Evolutionary conservation across 352 stramenopile species (phyloP), one percentile per base, ranked within the genome.

Genomic region (Phytophthora lateralis): DNA sequence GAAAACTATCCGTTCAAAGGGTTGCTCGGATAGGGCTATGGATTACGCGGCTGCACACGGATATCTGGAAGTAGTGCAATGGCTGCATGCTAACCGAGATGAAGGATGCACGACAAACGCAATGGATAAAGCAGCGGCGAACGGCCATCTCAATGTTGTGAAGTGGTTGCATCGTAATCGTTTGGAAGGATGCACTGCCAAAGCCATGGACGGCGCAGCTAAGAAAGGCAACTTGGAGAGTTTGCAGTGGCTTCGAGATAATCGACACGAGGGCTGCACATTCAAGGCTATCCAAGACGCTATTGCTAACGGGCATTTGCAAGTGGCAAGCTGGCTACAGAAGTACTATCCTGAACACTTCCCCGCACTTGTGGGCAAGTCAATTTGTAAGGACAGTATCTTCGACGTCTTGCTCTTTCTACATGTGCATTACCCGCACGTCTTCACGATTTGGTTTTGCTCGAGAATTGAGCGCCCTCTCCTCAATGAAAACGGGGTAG

Each of bases 101-200:
- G 53, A 60, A 26, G 7, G 15, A 24, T 37, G 21, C 11, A 60
- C 30, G 6, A 30, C 29, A 6, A 5, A 24, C 20, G 45, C 55
- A 11, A 63, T 63, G 35, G 55, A 56, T 43, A 26, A 29, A 15
- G 45, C 55, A 27, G 44, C 55, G n/a, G 32, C 26, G 27, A 35
- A 26, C 20, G 45, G 45, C 4, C 12, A 63, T 21, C n/a, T 62
- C 21, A 17, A 45, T 6, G 12, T 62, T 15, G 0, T 55, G 1
- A 54, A 49, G 9, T 63, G 55, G 55, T n/a, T 63, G 18, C 12
- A 32, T 10, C 10, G n/a, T 9, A 55, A 63, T 3, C 38, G 38
- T 1, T 43, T 6, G 6, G 51, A 51, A 34, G 52, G 52, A 6
- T 59, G 39, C 20, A 59, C 38, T 2, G 1, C 8, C 1, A n/a